Evolutionary conservation across 1,284 basidiomycete species (phyloP), one percentile per base, ranked within the genome.

Genomic region (Heterobasidion annosum): DNA sequence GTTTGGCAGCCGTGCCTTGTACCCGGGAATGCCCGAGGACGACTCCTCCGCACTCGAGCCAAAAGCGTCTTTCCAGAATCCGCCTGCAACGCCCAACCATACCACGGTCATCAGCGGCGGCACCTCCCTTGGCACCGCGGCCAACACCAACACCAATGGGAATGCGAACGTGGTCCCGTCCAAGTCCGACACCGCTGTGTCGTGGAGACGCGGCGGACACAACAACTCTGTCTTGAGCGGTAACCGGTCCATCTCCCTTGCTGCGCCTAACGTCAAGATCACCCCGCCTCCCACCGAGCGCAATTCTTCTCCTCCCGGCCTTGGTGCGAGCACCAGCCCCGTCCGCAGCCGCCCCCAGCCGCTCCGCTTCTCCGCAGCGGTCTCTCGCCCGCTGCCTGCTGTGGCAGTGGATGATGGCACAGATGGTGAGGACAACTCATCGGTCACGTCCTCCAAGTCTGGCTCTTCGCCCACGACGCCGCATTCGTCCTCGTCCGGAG

Each of bases 21-120:
- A 70, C 18, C 52, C 49, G 62, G 67, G 71, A 56, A 61, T 66
- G 40, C 69, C 76, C 48, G 74, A 77, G 45, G 70, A 75, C 48
- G 64, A 61, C 52, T 25, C 25, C n/a, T 16, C 33, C 35, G 35
- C 15, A 37, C 10, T 18, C 34, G 45, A 15, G n/a, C 34, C 18
- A 35, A 47, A 59, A 62, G 54, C 47, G 40, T 57, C 58, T 61
- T 54, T 63, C 63, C 44, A 61, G 44, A 65, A 67, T 52, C 65
- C 71, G 2, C 75, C 79, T 32, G 69, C 76, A 7, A 83, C 81
- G n/a, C 80, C 83, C 40, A 74, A 73, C 61, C 76, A 78, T 52
- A 84, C 83, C 50, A 85, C 79, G 10, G 77, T 85, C 55, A 83
- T 88, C 63, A 83, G 81, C 61, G 85, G 85, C 55, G 86, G 85